Evolutionary conservation across 306 rosid genomes (phyloP), one percentile per base, ranked within the genome.

Genomic region (Citrullus mucosospermus): DNA sequence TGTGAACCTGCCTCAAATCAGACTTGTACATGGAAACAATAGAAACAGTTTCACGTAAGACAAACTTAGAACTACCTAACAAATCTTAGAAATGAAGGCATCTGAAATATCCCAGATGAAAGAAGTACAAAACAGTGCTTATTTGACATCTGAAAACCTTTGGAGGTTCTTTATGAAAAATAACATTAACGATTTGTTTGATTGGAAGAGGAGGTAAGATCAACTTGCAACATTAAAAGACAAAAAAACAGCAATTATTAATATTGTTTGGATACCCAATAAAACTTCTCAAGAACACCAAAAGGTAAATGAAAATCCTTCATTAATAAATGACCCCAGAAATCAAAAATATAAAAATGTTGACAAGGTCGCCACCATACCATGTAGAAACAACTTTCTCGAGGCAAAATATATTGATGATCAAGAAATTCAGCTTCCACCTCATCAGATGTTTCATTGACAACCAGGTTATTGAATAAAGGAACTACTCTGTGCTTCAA

Each of bases 1-100:
- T 86, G 92, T 82, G 93, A 95, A 95, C 90, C 86, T 87, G 88
- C 85, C 90, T 82, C 92, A 92, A 86, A 86, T 92, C 96, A 86
- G 98, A 92, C 98, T 95, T 92, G 96, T 83, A 88, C 90, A 82
- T 81, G 90, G 88, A 84, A 83, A 75, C 81, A 85, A 82, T 60
- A 83, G 59, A 80, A 67, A 79, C 56, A 65, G 66, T 79, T 80
- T 71, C 54, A 81, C n/a, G 91, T 87, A 75, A 93, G 93, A 80
- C 28, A 78, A 77, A 66, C 77, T 56, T 80, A 65, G 61, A 73
- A 62, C 59, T 78, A 81, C 22, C 22, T 13, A 81, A 72, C 11
- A 36, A 32, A 22, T 28, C 16, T 25, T 6, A 20, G 55, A 59
- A 76, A 60, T 22, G 8, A 48, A 58, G 18, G 14, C 68, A 61